Conservation (phyloP, 2,329 filamentous ascomycete species). For the Fusarium miscanthi region DNA sequence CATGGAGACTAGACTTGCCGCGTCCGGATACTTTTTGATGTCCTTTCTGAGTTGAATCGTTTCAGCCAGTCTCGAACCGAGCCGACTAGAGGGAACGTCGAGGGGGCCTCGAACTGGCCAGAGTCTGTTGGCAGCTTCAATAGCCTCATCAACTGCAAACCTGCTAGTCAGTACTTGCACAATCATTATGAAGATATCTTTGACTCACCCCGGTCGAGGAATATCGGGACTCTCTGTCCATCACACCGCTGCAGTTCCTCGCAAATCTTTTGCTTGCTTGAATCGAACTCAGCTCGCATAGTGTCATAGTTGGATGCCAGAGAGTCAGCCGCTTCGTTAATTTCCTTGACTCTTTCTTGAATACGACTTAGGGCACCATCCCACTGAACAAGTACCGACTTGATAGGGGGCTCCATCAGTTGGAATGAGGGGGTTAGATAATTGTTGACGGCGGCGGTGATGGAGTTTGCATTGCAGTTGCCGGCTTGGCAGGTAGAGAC, state of each 20-base stretch:
- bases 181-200: rapidly evolving
- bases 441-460: background rate
- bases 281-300: background rate
- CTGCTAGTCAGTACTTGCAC: rapidly evolving
- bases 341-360: background rate
- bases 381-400: background rate
- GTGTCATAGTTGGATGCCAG: background rate
- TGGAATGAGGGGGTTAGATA: background rate
- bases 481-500: background rate
- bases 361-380: background rate
- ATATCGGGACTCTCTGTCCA: background rate
- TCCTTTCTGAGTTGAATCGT: background rate
- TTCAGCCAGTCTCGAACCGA: rapidly evolving
- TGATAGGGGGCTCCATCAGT: background rate
- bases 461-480: background rate
- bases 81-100: background rate
- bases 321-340: background rate
- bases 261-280: background rate
- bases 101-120: background rate
- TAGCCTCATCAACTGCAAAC: background rate
- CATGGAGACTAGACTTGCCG: background rate
- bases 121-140: background rate
- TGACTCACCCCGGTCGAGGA: background rate
- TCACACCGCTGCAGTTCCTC: background rate
- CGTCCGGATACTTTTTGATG: background rate